Evolutionary conservation across 2,329 filamentous ascomycete species (phyloP).

Genomic region (Sarocladiaceae sp.): DNA sequence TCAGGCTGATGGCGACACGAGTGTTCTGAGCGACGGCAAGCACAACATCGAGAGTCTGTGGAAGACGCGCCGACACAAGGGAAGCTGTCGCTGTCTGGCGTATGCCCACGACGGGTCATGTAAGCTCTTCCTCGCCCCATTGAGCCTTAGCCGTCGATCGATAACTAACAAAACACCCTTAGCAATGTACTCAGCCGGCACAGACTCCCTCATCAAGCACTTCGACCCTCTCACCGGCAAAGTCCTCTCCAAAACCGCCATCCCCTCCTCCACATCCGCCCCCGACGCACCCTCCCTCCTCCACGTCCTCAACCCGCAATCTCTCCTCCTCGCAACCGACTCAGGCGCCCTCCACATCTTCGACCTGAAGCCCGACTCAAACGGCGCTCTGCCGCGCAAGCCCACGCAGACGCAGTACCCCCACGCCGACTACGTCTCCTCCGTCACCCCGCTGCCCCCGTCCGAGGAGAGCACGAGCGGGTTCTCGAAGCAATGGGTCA

Average conservation of each 20-base stretch:
- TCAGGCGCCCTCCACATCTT: constrained; percentile 83
- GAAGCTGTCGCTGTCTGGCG: constrained; percentile 76
- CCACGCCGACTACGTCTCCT: constrained; percentile 89
- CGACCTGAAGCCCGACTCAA: constrained; percentile 55
- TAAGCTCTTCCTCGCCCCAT: no score
- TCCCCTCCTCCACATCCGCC: constrained; percentile 52
- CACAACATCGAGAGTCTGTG: constrained; percentile 77
- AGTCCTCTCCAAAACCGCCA: constrained; percentile 74
- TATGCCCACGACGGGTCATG: constrained; percentile 67
- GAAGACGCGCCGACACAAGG: constrained; percentile 86
- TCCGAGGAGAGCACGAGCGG: constrained; percentile 77
- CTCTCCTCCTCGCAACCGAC: constrained; percentile 83
- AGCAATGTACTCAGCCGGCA: constrained; percentile 60
- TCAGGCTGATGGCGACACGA: constrained; percentile 42
- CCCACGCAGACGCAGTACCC: constrained; percentile 78
- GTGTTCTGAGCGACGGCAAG: constrained; percentile 53
- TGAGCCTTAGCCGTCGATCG: no score
- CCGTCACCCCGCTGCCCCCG: constrained; percentile 75
- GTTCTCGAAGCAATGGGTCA: constrained; percentile 91
- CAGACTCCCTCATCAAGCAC: constrained; percentile 50
- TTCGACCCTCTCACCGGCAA: constrained; percentile 53
- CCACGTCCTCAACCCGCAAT: constrained; percentile 79
- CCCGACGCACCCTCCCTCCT: constrained; percentile 74
- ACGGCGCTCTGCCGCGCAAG: constrained; percentile 46
- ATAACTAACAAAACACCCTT: no score